Base-by-base conservation (phyloP, 345 rosid genomes). In the Brassica rapa region DNA sequence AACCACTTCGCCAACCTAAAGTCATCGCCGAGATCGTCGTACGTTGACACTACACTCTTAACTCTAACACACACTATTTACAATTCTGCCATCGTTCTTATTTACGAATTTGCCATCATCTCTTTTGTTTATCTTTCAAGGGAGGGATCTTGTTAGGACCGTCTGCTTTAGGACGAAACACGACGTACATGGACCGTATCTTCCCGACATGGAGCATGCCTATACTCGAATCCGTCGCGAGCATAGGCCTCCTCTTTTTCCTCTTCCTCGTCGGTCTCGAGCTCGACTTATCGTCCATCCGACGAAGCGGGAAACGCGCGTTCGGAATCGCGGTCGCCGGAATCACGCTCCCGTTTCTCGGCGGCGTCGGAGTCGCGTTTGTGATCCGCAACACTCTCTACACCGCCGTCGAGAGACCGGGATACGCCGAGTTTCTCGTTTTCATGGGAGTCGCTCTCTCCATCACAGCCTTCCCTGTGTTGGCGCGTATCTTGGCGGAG, bases 361-460 rank as follows among this genome's bases (percentile, higher is more conserved):
- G 73, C 9, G 94, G 96, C 73, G 82, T 87, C 25, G 98, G 92
- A 12, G 89, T 87, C 6, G 84, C 97, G 2, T 84, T 82, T 55
- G 78, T 90, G 77, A 87, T 92, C 68, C 84, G 94, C 0, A 86
- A 71, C 11, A 78, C 86, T 2, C 79, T 75, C 19, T 80, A 80
- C 80, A 75, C 72, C 14, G 83, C 81, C 25, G 83, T 85, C 0
- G 84, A 83, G 12, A 64, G 79, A 69, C 96, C 91, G 35, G 91
- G 96, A 0, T 90, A 62, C 65, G 90, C 82, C 0, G 91, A 86
- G 55, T 92, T 85, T 83, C 72, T 92, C 5, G 91, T 92, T 25
- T 92, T 92, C 86, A 90, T 90, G 93, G 96, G 96, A 10, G 97
- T 94, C 4, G 88, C 97, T 10, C 91, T 94, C 75, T 94, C 98